Conservation (phyloP, 768 basidiomycete genomes). For the Boletus reticuloceps region DNA sequence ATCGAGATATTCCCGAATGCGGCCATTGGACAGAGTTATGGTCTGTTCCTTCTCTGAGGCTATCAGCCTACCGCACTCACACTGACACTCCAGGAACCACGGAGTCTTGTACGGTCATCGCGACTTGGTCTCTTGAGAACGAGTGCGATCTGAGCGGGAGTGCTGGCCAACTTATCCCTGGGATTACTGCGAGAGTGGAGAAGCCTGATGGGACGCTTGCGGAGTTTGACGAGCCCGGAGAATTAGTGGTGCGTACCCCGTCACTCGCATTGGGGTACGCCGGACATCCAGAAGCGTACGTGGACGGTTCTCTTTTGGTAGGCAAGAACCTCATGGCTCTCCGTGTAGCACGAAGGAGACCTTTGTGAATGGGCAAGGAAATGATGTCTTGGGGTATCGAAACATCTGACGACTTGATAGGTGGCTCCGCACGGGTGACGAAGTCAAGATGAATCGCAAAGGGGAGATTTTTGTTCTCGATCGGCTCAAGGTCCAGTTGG, state of each 20-base stretch:
- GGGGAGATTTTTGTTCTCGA: slow-evolving; percentile 70
- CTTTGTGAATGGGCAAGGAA: slow-evolving; percentile 45
- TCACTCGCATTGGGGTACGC: slow-evolving; percentile 58
- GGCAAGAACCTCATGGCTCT: slow-evolving; percentile 6
- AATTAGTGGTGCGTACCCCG: slow-evolving; percentile 59
- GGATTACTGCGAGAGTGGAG: slow-evolving; percentile 53
- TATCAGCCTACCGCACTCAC: not conserved
- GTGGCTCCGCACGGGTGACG: slow-evolving; percentile 71
- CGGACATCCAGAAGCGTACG: slow-evolving; percentile 60
- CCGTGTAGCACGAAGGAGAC: slow-evolving; percentile 56
- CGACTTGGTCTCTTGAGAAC: slow-evolving; percentile 44
- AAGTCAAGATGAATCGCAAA: slow-evolving; percentile 60
- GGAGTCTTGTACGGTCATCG: slow-evolving; percentile 56
- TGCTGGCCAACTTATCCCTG: slow-evolving; percentile 58
- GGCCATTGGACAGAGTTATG: slow-evolving; percentile 61
- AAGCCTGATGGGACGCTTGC: slow-evolving; percentile 57
- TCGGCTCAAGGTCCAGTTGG: slow-evolving; percentile 57
- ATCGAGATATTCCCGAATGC: slow-evolving; percentile 45
- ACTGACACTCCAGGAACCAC: slow-evolving; percentile 48
- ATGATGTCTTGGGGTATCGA: not conserved
- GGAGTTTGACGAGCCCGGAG: slow-evolving; percentile 57
- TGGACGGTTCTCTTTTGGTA: slow-evolving; percentile 7
- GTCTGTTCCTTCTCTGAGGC: slow-evolving; percentile 27
- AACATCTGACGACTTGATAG: slow-evolving; percentile 26
- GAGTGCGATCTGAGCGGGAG: slow-evolving; percentile 50